Evolutionary conservation across 352 stramenopile species (phyloP), one percentile per base, ranked within the genome.

Genomic region (Albugo laibachii): DNA sequence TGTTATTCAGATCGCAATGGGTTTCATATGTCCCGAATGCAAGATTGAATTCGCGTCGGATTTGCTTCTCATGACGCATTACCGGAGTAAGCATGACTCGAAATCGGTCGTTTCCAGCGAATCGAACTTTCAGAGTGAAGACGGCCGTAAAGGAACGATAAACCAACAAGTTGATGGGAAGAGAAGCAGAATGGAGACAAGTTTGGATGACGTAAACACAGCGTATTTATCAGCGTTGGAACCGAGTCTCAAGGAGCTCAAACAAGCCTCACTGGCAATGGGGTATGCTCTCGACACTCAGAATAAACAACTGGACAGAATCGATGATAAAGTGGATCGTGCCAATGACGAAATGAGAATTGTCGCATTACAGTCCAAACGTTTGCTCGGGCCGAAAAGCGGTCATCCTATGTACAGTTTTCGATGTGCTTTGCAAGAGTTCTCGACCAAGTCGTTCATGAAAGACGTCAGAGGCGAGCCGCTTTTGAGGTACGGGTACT

Each of bases 1-100:
- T 45, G 39, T 45, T 4, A 8, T 31, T 1, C 38, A 88, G 72
- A 83, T 88, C 50, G 57, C 63, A 0, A 85, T 88, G 72, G 75
- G 75, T 0, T 88, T 88, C 49, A 88, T 88, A 41, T 88, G 75
- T 45, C 75, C 75, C 2, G 75, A 88, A 31, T 88, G 75, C 41
- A 78, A 78, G 55, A 60, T 88, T 2, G 66, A 59, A 36, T 83
- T 83, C 18, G 48, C 63, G 42, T 77, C 70, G 16, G 48, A 63
- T 0, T 60, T 75, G 2, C 61, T 77, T n/a, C 49, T 87, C 1
- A 63, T 59, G 4, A 57, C 49, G 19, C 75, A 87, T 40, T 87
- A 87, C 51, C 36, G 38, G 1, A 71, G 54, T 27, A 51, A 58
- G 5, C 75, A 87, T 47, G 59, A 70, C 14, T 5, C 20, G 1